Base-by-base conservation (phyloP, 2,329 filamentous ascomycete species). In the Fusarium globosum region DNA sequence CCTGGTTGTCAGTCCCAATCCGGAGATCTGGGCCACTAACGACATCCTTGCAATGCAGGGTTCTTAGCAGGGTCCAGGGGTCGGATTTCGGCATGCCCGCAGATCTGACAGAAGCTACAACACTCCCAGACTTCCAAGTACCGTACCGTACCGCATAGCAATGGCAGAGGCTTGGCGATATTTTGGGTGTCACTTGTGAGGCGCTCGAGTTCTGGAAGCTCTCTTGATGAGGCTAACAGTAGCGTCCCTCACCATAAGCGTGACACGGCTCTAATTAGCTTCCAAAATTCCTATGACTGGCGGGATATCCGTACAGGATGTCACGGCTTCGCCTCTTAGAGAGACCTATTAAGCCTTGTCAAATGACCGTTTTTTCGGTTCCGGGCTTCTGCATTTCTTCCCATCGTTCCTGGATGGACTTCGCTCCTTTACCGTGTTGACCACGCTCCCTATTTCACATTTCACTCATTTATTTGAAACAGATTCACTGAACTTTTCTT, bases 41-140 rank as follows among this genome's bases (percentile, higher is more conserved):
- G 36, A 65, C 61, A 71, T 59, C 66, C 65, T 72, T 68, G 60
- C 57, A 55, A 71, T 65, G 49, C 61, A 63, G 35, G 65, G 49
- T 56, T 49, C 30, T 63, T 66, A 73, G 67, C 75, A 77, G 74
- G 76, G 76, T 74, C 71, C 74, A 78, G 70, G 76, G 74, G 66
- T 76, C 60, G 12, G 43, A 52, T 36, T 48, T 76, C 72, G 74
- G 70, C 60, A 67, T 51, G 49, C 30, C 64, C 66, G 61, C 72
- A 68, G 71, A 75, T 77, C 72, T 67, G 39, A 60, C 46, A 53
- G 58, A 39, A 63, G 46, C 43, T 56, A 56, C 51, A 39, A 53
- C 52, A 59, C 42, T 39, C 55, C 59, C 42, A 49, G 21, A 59
- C 42, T 36, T 56, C 35, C 43, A 43, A 42, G 53, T 38, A 58